Evolutionary conservation across 2,329 filamentous ascomycete genomes (phyloP).

Genomic region (Didymellaceae sp.): DNA sequence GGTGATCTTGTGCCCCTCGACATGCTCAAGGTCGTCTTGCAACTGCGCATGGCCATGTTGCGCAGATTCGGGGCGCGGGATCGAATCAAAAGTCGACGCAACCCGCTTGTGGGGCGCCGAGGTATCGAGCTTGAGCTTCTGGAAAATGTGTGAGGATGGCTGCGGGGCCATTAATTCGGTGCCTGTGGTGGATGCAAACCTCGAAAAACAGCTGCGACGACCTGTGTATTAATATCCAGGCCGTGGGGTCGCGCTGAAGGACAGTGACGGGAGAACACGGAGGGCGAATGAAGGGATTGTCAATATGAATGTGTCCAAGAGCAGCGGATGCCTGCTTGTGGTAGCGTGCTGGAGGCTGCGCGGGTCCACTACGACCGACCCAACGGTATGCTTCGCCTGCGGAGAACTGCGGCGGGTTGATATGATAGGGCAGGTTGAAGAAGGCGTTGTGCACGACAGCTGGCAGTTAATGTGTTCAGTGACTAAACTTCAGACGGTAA

Average conservation of each 20-base stretch:
- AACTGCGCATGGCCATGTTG: constrained; percentile 32
- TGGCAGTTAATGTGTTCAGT: constrained; percentile 1
- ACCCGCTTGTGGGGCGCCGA: constrained; percentile 42
- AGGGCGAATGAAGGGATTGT: constrained; percentile 30
- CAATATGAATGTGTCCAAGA: constrained; percentile 29
- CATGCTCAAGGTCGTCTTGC: constrained; percentile 28
- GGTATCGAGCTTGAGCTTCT: constrained; percentile 52
- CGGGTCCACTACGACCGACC: neutral
- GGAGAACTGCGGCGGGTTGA: constrained; percentile 3
- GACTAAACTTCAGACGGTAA: no score
- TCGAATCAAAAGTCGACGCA: constrained; percentile 47
- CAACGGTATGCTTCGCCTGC: constrained; percentile 1
- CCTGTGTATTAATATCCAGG: constrained; percentile 35
- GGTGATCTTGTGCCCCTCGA: constrained; percentile 26
- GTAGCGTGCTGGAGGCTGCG: constrained; percentile 15
- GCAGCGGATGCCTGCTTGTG: constrained; percentile 22
- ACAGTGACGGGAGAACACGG: constrained; percentile 35
- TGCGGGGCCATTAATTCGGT: constrained; percentile 48
- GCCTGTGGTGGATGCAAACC: constrained; percentile 46
- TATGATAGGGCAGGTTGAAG: neutral
- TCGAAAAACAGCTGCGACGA: constrained; percentile 23
- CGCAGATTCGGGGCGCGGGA: constrained; percentile 38
- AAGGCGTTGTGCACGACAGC: neutral
- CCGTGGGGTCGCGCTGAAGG: constrained; percentile 39
- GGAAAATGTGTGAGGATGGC: constrained; percentile 50